Evolutionary conservation across 192 early-diverging fungal genomes (phyloP).

Genomic region (Geranomyces variabilis): DNA sequence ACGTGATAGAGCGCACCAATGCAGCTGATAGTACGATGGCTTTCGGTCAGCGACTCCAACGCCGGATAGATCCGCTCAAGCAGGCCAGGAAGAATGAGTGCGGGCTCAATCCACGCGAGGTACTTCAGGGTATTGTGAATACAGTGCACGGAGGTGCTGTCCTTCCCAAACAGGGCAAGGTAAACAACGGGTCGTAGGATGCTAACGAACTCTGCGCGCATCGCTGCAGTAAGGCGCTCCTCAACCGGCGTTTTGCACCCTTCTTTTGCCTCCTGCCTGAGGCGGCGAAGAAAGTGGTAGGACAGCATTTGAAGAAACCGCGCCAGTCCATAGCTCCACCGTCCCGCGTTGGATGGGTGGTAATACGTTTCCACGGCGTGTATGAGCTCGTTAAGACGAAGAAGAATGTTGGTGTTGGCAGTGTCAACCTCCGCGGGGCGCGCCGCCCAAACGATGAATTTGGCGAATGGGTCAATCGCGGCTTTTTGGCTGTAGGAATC

Average conservation of each 20-base stretch:
- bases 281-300: slow-evolving; percentile 69
- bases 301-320: slow-evolving; percentile 71
- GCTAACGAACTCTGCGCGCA: slow-evolving; percentile 66
- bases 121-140: slow-evolving; percentile 68
- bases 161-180: slow-evolving; percentile 77
- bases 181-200: slow-evolving; percentile 62
- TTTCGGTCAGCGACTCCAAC: slow-evolving; percentile 78
- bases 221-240: slow-evolving; percentile 59
- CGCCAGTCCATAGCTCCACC: slow-evolving; percentile 77
- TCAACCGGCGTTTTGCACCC: slow-evolving; percentile 63
- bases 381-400: slow-evolving; percentile 74
- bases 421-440: slow-evolving; percentile 43
- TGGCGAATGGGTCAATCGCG: slow-evolving; percentile 68
- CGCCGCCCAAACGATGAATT: slow-evolving; percentile 81
- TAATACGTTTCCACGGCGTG: slow-evolving; percentile 86
- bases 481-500: slow-evolving; percentile 23
- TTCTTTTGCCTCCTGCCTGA: slow-evolving; percentile 4
- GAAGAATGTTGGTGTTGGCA: slow-evolving; percentile 51
- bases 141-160: slow-evolving; percentile 60
- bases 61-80: slow-evolving; percentile 86
- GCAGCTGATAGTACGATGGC: slow-evolving; percentile 83
- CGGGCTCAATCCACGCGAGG: slow-evolving; percentile 78
- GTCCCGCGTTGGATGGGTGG: slow-evolving; percentile 91
- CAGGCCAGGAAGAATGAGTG: slow-evolving; percentile 76
- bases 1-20: slow-evolving; percentile 74